Percentiles rank a stretch among this genome's conserved stretches.
phyloP scores from a whole-genome alignment of 176 grass and related monocot genomes.

The Eremochloa ophiuroides region DNA sequence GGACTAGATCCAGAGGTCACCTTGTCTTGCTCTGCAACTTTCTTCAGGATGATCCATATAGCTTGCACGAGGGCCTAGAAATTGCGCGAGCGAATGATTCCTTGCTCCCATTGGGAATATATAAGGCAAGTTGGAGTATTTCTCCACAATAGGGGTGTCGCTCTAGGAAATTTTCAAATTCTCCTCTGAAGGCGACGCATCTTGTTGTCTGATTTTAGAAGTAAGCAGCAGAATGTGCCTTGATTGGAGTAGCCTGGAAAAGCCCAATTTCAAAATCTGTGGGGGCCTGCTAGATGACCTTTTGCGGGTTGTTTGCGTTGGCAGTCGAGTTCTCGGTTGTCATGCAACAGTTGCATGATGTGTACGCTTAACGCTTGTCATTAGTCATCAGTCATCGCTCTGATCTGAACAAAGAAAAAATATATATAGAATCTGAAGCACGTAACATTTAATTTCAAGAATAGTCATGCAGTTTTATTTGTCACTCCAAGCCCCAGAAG shows the following conservation, averaged over 20 bases:
- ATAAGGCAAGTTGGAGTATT: background rate
- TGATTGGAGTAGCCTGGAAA: background rate
- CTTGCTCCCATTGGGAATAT: slow-evolving; percentile 1
- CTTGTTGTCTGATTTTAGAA: slow-evolving; percentile 1
- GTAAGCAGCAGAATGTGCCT: background rate
- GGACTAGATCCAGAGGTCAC: slow-evolving; percentile 43
- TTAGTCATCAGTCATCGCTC: background rate
- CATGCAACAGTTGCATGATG: background rate
- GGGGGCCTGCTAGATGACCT: background rate
- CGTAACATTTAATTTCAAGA: background rate
- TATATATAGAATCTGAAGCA: background rate
- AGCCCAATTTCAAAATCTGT: background rate
- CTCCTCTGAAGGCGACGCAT: background rate
- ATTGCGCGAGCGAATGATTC: slow-evolving; percentile 3
- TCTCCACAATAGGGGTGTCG: background rate
- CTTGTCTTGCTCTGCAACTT: slow-evolving; percentile 32
- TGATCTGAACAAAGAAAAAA: background rate
- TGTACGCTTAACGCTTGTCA: background rate
- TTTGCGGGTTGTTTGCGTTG: background rate
- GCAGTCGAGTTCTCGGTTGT: background rate
- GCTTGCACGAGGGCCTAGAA: background rate
- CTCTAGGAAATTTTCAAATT: background rate
- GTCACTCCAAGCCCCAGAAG: background rate
- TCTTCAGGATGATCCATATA: slow-evolving; percentile 12
- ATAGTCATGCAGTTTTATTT: background rate